Conservation (phyloP, 139 green algal species). For the Klebsormidium nitens region DNA sequence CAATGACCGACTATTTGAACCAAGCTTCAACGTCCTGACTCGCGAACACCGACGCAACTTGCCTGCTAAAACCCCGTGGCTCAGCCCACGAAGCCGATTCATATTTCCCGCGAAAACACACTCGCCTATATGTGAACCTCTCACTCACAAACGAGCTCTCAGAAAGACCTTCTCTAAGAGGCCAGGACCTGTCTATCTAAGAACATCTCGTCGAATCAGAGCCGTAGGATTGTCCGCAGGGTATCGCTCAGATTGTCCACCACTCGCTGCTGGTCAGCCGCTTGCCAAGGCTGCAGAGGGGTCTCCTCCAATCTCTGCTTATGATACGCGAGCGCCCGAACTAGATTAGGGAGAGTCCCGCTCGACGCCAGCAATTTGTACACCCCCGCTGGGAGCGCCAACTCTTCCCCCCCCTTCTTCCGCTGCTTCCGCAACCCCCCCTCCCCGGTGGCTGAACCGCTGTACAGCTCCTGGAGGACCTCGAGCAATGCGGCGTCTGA, state of each 20-base stretch:
- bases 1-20: no score
- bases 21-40: no score
- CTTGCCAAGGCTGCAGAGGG: slow-evolving; percentile 37
- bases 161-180: no score
- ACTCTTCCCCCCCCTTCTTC: neutral
- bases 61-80: no score
- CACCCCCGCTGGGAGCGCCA: slow-evolving; percentile 12
- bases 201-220: no score
- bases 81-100: no score
- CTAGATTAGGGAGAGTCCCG: slow-evolving; percentile 66
- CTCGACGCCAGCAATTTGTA: slow-evolving; percentile 44
- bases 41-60: no score
- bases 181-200: no score
- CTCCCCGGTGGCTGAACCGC: neutral
- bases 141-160: no score
- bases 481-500: slow-evolving; percentile 7
- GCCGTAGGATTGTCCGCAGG: slow-evolving; percentile 58
- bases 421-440: neutral
- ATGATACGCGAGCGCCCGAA: slow-evolving; percentile 63
- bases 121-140: no score
- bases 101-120: no score
- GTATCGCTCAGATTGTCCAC: slow-evolving; percentile 52
- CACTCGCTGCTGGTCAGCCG: slow-evolving; percentile 24
- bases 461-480: slow-evolving; percentile 23
- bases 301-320: slow-evolving; percentile 43